Base-by-base conservation (phyloP, 176 grass and related monocot species). In the Rhynchospora pubera region DNA sequence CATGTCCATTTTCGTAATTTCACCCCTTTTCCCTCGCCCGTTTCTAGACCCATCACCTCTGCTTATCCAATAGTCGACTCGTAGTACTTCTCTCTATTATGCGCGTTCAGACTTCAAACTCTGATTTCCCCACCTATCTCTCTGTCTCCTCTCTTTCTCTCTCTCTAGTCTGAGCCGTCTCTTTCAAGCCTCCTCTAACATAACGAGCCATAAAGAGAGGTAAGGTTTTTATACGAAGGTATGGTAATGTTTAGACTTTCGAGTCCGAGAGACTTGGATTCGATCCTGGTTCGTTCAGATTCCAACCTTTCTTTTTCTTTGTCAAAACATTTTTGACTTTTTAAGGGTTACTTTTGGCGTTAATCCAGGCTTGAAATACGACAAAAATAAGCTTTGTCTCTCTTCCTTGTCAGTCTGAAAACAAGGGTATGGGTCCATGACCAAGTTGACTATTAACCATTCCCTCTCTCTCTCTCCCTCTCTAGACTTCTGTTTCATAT, bases 171-270 rank as follows among this genome's bases (percentile, higher is more conserved):
- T 28, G 79, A 30, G 61, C 43, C 10, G 79, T 82, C 79, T 39
- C 79, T 82, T 82, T 82, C 79, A 67, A 1, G 18, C 46, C 34
- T 5, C 21, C n/a, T 66, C 79, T 67, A 82, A 66, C 79, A 67
- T 82, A 65, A 65, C 79, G 9, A 82, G n/a, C 79, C 62, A 82
- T 82, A 82, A 82, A 82, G 79, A 82, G 72, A 80, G 79, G 79
- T 81, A 52, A 82, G 56, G 43, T 39, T 61, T 51, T 45, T 45
- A 16, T 75, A 6, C 9, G 16, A 12, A 79, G 76, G 56, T 39
- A 80, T 23, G 53, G 70, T 75, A 55, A 34, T 30, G 28, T 69
- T 5, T 69, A 32, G 19, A 28, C 48, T 77, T 77, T 26, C 22
- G 52, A 80, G 34, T 53, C 78, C 78, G 4, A 45, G 56, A 61